phyloP scores from a whole-genome alignment of 495 filamentous ascomycete species.

The Thozetella sp. region DNA sequence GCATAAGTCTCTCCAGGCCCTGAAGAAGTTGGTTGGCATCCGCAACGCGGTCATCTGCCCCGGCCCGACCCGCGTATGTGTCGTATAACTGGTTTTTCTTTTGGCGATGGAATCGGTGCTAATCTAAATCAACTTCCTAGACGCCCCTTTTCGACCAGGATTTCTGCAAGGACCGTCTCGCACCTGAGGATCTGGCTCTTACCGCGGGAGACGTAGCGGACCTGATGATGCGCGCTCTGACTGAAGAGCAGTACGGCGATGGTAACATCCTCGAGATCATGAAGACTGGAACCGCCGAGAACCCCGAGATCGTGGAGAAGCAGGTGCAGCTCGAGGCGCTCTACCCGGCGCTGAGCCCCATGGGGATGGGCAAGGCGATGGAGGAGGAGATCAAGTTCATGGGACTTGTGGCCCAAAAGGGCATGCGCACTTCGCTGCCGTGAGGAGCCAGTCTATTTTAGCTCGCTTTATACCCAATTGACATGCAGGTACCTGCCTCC shows the following conservation, averaged over 20 bases:
- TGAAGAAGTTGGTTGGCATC: conserved; percentile 56
- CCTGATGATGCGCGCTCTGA: background rate
- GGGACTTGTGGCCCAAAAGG: background rate
- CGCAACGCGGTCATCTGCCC: conserved; percentile 67
- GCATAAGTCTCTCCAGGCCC: conserved; percentile 51
- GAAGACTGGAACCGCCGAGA: background rate
- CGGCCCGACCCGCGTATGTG: conserved; percentile 49
- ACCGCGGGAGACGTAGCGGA: background rate
- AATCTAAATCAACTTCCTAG: background rate
- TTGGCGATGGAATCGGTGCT: background rate
- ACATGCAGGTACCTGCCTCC: too few species aligned
- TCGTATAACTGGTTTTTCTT: background rate
- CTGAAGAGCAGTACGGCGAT: background rate
- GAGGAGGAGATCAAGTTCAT: background rate
- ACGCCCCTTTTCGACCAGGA: background rate
- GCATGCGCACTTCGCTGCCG: background rate
- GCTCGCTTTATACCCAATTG: background rate
- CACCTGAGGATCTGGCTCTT: background rate
- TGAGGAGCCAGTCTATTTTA: background rate
- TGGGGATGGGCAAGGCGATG: background rate
- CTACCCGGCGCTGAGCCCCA: background rate
- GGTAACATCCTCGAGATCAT: background rate
- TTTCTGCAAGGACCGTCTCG: background rate
- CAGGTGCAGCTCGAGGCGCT: background rate
- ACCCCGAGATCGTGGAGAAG: background rate